phyloP scores from a whole-genome alignment of 129 eudicot species.

The Helianthus annuus region HanXRQr2.0-SUNRISE NC_035434.2:174536637-174537136 shows the following conservation, averaged over 20 bases:
- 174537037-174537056: constrained; percentile 79
- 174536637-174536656: constrained; percentile 32
- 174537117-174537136: too few relatives aligned
- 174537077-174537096: too few relatives aligned
- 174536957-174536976: constrained; percentile 26
- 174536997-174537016: constrained; percentile 65
- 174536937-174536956: background rate
- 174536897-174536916: background rate
- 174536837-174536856: background rate
- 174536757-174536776: too few relatives aligned
- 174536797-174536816: background rate
- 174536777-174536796: background rate
- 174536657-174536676: constrained; percentile 29
- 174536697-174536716: background rate
- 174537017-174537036: constrained; percentile 74
- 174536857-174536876: background rate
- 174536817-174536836: background rate
- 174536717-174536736: background rate
- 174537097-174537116: too few relatives aligned
- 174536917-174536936: constrained; percentile 47
- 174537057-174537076: constrained; percentile 74
- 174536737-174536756: background rate
- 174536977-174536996: constrained; percentile 37
- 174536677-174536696: constrained; percentile 23
- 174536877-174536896: background rate